Percentiles rank a stretch among this genome's conserved stretches.
Evolutionary conservation across 345 rosid genomes (phyloP).

Genomic region (Odontarrhena argentea): DNA sequence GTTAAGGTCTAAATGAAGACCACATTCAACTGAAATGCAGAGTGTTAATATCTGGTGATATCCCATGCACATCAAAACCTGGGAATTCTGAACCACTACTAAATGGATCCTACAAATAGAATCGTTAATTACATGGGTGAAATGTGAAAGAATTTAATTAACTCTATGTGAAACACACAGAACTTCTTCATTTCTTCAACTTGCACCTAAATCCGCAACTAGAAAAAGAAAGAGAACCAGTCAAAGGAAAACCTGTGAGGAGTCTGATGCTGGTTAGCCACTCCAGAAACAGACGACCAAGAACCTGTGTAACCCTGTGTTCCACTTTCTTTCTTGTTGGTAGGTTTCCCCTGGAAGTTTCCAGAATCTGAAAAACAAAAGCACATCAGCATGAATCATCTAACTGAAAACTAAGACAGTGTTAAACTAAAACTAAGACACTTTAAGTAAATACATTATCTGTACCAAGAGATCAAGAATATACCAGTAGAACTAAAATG

Average conservation of each 20-base stretch:
- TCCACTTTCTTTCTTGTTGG: constrained; percentile 82
- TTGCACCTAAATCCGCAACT: constrained; percentile 1
- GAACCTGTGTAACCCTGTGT: constrained; percentile 53
- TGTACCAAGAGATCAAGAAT: constrained; percentile 2
- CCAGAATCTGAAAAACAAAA: constrained; percentile 55
- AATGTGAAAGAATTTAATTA: too few species aligned
- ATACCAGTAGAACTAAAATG: constrained; percentile 58
- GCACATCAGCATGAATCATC: constrained; percentile 28
- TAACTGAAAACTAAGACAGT: background rate
- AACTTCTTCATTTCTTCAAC: background rate
- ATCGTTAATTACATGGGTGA: background rate
- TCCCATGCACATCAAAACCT: constrained; percentile 2
- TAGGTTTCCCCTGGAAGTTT: constrained; percentile 52
- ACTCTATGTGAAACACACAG: background rate
- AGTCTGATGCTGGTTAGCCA: constrained; percentile 44
- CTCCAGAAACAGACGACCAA: constrained; percentile 55
- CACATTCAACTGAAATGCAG: background rate
- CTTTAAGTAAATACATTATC: background rate
- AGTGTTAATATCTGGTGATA: background rate
- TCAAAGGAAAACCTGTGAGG: constrained; percentile 53
- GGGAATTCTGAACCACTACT: constrained; percentile 1
- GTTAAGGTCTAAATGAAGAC: background rate
- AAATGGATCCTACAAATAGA: constrained; percentile 12
- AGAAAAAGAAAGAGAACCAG: constrained; percentile 13
- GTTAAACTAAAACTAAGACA: too few species aligned